Evolutionary conservation across 2,329 filamentous ascomycete genomes (phyloP).

Genomic region (Fusarium pininemorale): DNA sequence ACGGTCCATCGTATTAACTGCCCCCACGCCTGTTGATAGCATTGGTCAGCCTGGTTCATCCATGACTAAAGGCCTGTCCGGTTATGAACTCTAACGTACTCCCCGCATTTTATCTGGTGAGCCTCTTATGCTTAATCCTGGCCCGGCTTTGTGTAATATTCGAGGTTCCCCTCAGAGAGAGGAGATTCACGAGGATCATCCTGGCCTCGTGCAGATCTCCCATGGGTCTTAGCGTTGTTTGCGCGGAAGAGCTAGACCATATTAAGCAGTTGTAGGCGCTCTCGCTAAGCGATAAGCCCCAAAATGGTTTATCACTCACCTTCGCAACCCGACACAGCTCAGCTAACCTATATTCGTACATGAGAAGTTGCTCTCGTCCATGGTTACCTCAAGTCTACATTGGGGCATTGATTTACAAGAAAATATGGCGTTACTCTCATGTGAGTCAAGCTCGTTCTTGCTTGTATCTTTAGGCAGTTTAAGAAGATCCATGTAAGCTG

Average conservation of each 20-base stretch:
- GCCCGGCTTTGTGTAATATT: neutral
- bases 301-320: no score
- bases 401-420: neutral
- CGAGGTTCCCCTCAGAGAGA: neutral
- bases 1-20: neutral
- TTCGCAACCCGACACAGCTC: neutral
- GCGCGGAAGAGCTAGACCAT: neutral
- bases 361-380: neutral
- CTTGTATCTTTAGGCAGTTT: accelerated
- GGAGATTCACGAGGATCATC: neutral
- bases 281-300: neutral
- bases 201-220: neutral
- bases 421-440: neutral
- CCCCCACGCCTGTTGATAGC: neutral
- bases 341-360: neutral
- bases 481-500: neutral
- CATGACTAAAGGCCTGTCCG: neutral
- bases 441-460: neutral
- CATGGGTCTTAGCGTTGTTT: no score
- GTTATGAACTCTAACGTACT: neutral
- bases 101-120: neutral
- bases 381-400: neutral
- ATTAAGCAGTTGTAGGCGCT: neutral
- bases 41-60: neutral
- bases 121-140: neutral